Percentiles rank a stretch among this genome's conserved stretches.
phyloP scores from a whole-genome alignment of 2,329 filamentous ascomycete species.

The Parascedosporium putredinis region DNA sequence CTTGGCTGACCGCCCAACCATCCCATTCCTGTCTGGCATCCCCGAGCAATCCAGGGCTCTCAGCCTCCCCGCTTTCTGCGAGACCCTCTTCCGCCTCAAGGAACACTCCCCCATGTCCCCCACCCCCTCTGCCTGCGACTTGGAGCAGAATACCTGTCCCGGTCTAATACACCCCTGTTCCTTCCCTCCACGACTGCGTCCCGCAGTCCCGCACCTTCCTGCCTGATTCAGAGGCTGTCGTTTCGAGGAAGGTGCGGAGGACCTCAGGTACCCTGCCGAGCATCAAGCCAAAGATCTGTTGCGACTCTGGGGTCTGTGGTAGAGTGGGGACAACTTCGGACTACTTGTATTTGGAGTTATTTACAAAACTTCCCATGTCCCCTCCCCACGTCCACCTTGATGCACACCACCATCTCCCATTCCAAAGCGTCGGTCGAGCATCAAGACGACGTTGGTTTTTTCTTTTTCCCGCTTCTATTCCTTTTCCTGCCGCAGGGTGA shows the following conservation, averaged over 20 bases:
- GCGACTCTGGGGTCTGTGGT: not conserved
- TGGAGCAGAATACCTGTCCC: conserved; percentile 3
- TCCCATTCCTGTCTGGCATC: not conserved
- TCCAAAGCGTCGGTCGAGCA: no score
- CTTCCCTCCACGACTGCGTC: not conserved
- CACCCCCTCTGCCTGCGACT: not conserved
- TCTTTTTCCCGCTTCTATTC: no score
- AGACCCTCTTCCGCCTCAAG: not conserved
- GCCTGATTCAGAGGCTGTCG: not conserved
- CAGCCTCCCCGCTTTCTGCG: not conserved
- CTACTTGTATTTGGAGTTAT: no score
- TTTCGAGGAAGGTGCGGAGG: not conserved
- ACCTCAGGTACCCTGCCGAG: not conserved
- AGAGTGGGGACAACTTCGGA: not conserved
- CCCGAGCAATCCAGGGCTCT: not conserved
- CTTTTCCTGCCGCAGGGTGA: no score
- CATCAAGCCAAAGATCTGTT: not conserved
- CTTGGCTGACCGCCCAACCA: not conserved
- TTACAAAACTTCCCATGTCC: no score
- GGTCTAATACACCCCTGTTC: not conserved
- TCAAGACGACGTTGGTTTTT: no score
- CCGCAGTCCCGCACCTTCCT: not conserved
- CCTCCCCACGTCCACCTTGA: no score
- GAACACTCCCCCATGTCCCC: not conserved
- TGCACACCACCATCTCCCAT: no score